Evolutionary conservation across 2,329 filamentous ascomycete genomes (phyloP).

Genomic region (Colletotrichum karsti): DNA sequence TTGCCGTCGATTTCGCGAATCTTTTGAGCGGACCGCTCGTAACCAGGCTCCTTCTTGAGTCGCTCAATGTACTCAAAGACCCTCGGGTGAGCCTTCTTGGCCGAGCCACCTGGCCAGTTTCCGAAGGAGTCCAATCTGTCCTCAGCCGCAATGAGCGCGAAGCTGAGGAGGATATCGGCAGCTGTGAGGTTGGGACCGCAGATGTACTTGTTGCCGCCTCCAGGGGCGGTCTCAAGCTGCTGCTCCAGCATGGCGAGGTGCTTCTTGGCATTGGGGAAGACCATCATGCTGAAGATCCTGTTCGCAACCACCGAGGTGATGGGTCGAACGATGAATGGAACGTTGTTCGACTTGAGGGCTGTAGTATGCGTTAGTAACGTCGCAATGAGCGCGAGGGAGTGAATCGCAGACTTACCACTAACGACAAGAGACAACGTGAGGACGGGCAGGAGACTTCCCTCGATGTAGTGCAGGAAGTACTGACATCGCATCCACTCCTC

Average conservation of each 20-base stretch:
- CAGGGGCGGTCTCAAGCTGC: constrained; percentile 53
- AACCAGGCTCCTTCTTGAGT: constrained; percentile 56
- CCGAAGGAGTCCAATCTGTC: constrained; percentile 49
- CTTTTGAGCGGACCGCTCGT: constrained; percentile 56
- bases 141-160: constrained; percentile 56
- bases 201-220: constrained; percentile 52
- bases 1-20: constrained; percentile 58
- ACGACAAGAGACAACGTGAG: constrained; percentile 73
- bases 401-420: constrained; percentile 44
- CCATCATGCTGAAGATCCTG: constrained; percentile 48
- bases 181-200: constrained; percentile 59
- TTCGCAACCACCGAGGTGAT: constrained; percentile 56
- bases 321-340: constrained; percentile 64
- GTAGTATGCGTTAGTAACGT: not conserved
- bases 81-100: constrained; percentile 50
- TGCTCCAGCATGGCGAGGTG: constrained; percentile 60
- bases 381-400: not conserved
- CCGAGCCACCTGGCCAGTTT: constrained; percentile 49
- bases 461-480: constrained; percentile 84
- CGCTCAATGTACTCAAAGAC: constrained; percentile 55
- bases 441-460: constrained; percentile 83
- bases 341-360: constrained; percentile 53
- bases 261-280: constrained; percentile 56
- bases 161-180: constrained; percentile 63
- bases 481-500: constrained; percentile 67